Percentiles rank a stretch among this genome's conserved stretches.
Evolutionary conservation across 306 rosid genomes (phyloP).

Genomic region (Fragaria ananassa): DNA sequence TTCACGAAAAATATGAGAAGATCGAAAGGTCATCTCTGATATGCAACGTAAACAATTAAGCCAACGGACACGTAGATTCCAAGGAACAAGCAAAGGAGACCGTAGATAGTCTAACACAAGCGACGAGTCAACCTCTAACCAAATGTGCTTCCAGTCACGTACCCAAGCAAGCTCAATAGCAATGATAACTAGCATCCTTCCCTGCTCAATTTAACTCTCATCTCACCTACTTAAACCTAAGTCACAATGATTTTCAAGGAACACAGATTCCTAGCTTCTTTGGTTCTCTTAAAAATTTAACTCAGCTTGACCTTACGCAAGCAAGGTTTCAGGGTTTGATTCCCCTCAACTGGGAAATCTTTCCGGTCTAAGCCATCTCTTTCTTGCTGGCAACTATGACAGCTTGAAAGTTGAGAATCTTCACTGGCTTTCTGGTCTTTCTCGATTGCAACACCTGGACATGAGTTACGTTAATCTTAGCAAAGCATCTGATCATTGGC

Average conservation of each 20-base stretch:
- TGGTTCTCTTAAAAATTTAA: constrained; percentile 11
- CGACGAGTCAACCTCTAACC: too few relatives aligned
- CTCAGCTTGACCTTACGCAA: not conserved
- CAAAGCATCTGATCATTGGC: constrained; percentile 18
- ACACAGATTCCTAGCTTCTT: constrained; percentile 22
- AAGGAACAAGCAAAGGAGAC: too few relatives aligned
- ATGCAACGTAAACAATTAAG: too few relatives aligned
- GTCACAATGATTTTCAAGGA: not conserved
- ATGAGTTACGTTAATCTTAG: not conserved
- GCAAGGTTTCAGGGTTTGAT: not conserved
- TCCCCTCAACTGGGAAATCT: constrained; percentile 26
- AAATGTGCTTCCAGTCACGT: too few relatives aligned
- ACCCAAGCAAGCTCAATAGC: too few relatives aligned
- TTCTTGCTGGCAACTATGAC: not conserved
- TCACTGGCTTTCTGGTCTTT: constrained; percentile 15
- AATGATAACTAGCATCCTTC: too few relatives aligned
- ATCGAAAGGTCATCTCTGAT: too few relatives aligned
- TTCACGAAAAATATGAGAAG: too few relatives aligned
- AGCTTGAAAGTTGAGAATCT: not conserved
- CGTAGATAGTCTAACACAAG: too few relatives aligned
- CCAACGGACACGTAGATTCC: too few relatives aligned
- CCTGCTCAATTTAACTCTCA: constrained; percentile 8
- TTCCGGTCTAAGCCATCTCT: constrained; percentile 4
- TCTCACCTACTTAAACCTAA: constrained; percentile 15
- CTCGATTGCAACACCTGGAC: not conserved